Percentiles rank a stretch among this genome's conserved stretches.
Conservation (phyloP, 768 basidiomycete genomes). For the Serendipita sp. region DNA sequence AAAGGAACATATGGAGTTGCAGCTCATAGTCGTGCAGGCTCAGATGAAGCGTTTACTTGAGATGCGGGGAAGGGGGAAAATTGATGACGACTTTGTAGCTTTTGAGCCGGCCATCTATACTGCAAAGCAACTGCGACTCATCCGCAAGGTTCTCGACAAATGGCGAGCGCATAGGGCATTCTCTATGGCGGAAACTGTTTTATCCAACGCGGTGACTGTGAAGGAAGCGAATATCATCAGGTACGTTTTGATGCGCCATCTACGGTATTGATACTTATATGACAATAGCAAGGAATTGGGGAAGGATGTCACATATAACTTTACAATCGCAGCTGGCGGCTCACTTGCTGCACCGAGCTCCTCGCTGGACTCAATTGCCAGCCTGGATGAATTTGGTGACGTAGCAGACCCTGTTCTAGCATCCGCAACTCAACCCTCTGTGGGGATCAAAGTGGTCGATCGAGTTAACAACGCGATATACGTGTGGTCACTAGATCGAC, state of each 20-base stretch:
- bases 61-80: slow-evolving; percentile 61
- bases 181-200: slow-evolving; percentile 79
- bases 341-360: slow-evolving; percentile 65
- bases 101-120: slow-evolving; percentile 76
- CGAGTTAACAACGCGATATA: slow-evolving; percentile 74
- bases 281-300: slow-evolving; percentile 59
- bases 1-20: slow-evolving; percentile 86
- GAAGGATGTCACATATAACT: slow-evolving; percentile 84
- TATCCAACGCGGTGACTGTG: slow-evolving; percentile 68
- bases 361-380: slow-evolving; percentile 70
- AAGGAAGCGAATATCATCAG: slow-evolving; percentile 95
- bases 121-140: slow-evolving; percentile 64
- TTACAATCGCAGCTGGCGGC: slow-evolving; percentile 74
- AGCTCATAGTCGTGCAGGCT: slow-evolving; percentile 58
- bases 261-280: slow-evolving; percentile 12
- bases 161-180: slow-evolving; percentile 80
- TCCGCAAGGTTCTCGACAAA: slow-evolving; percentile 63
- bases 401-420: slow-evolving; percentile 70
- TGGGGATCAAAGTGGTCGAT: slow-evolving; percentile 85
- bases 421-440: slow-evolving; percentile 60
- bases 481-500: slow-evolving; percentile 77
- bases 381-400: slow-evolving; percentile 83
- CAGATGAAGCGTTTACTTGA: slow-evolving; percentile 74
- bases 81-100: slow-evolving; percentile 39
- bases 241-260: slow-evolving; percentile 22